Evolutionary conservation across 2,329 filamentous ascomycete genomes (phyloP), one percentile per base, ranked within the genome.

Genomic region (Fusarium hainanense): DNA sequence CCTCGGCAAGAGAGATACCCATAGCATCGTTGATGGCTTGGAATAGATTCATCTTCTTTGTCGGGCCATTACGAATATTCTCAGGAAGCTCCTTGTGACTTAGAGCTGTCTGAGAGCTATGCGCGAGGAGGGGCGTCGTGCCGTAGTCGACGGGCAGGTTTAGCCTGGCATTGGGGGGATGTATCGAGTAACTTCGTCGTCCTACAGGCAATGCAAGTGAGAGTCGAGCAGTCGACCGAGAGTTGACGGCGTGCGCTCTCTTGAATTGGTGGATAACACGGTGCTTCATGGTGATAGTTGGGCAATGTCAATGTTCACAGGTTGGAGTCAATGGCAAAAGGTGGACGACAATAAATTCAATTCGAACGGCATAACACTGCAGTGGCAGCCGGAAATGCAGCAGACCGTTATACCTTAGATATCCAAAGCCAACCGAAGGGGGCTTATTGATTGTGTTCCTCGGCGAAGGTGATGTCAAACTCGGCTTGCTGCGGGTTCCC

Each of bases 21-120:
- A 99, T 85, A 13, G 95, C 94, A 70, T 95, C 90, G 78, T 98
- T 98, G 83, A 99, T 90, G 52, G 96, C 91, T 79, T 97, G 93
- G 82, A 96, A 98, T 40, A 98, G 87, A 81, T 98, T 98, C 86
- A 97, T 92, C 71, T 93, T 92, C 78, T 93, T 93, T 4, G 93
- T 95, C 2, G 90, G 86, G 47, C 90, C 89, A 77, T 89, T 89
- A 70, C 87, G 88, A 30, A 89, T 84, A 21, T 90, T 85, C 32
- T 84, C 77, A 0, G 93, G 85, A 7, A 98, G 88, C 76, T 97
- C 93, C 7, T 88, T 84, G 76, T 91, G 91, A 49, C 85, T 82
- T 20, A 97, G 86, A 10, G 93, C 89, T 2, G 89, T 83, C 70
- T 92, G 90, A 3, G 94, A 86, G 25, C 88, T 92, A 78, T 98